Evolutionary conservation across 2,329 filamentous ascomycete species (phyloP).

Genomic region (Fusarium ambrosium): DNA sequence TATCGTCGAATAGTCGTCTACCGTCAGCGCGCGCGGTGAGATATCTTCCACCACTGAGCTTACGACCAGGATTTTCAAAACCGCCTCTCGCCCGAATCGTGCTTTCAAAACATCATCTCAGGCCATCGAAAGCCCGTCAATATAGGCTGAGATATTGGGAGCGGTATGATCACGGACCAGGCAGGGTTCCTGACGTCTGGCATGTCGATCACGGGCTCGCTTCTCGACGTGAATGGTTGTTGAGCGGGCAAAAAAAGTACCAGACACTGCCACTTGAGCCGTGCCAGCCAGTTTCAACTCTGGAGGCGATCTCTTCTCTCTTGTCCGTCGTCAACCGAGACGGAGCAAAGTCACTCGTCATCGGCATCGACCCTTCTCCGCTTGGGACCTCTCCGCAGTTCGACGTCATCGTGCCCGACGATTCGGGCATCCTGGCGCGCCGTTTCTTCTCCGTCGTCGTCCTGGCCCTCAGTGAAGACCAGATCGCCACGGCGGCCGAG

Average conservation of each 20-base stretch:
- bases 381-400: constrained; percentile 47
- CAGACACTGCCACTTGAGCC: constrained; percentile 1
- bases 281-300: constrained; percentile 8
- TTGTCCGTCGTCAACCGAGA: neutral
- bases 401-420: constrained; percentile 44
- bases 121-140: constrained; percentile 7
- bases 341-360: constrained; percentile 24
- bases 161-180: constrained; percentile 10
- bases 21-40: neutral
- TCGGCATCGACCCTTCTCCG: constrained; percentile 49
- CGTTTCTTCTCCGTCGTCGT: constrained; percentile 37
- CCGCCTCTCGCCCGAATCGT: constrained; percentile 3
- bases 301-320: constrained; percentile 5
- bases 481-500: constrained; percentile 77
- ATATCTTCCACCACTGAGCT: constrained; percentile 34
- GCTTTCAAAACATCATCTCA: constrained; percentile 10
- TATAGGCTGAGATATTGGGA: constrained; percentile 17
- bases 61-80: constrained; percentile 3
- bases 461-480: constrained; percentile 74
- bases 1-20: neutral
- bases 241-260: constrained; percentile 6
- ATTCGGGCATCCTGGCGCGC: constrained; percentile 33
- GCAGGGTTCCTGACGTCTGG: constrained; percentile 21
- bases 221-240: constrained; percentile 16
- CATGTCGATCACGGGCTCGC: constrained; percentile 26